Conservation (phyloP, 148 eudicot genomes). For the Dysphania ambrosioides region DNA sequence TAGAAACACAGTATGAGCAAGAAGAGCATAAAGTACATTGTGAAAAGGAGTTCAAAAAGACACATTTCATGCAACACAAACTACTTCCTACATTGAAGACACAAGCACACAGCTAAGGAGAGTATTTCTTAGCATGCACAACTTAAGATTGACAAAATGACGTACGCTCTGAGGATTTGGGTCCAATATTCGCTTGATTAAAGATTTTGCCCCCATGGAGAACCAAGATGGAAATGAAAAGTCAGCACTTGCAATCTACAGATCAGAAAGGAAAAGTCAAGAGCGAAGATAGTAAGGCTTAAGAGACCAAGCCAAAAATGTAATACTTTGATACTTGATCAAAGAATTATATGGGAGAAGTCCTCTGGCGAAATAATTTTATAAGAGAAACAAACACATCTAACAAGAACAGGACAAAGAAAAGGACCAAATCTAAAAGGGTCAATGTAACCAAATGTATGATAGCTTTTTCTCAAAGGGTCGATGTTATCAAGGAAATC, state of each 20-base stretch:
- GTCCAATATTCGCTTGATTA: conserved; percentile 76
- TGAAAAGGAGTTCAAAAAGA: not conserved
- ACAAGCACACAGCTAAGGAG: not conserved
- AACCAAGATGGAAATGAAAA: conserved; percentile 92
- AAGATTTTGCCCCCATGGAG: conserved; percentile 79
- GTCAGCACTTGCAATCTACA: conserved; percentile 83
- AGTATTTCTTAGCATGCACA: not conserved
- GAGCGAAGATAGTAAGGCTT: not conserved
- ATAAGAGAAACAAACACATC: not conserved
- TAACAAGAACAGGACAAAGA: not conserved
- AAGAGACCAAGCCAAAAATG: conserved; percentile 1
- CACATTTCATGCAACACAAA: not conserved
- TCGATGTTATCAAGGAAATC: not conserved
- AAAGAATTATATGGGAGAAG: not conserved
- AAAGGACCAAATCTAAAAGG: not conserved
- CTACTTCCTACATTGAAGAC: not conserved
- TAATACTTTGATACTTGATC: conserved; percentile 1
- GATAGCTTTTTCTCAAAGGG: not conserved
- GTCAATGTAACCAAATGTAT: not conserved
- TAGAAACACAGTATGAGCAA: not conserved
- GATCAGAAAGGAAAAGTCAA: conserved; percentile 13
- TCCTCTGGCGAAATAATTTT: not conserved
- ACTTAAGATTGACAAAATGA: conserved; percentile 7
- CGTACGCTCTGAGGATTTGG: conserved; percentile 90
- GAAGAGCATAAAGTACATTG: not conserved